phyloP scores from a whole-genome alignment of 2,329 filamentous ascomycete species.

The Cadophora gregata region DNA sequence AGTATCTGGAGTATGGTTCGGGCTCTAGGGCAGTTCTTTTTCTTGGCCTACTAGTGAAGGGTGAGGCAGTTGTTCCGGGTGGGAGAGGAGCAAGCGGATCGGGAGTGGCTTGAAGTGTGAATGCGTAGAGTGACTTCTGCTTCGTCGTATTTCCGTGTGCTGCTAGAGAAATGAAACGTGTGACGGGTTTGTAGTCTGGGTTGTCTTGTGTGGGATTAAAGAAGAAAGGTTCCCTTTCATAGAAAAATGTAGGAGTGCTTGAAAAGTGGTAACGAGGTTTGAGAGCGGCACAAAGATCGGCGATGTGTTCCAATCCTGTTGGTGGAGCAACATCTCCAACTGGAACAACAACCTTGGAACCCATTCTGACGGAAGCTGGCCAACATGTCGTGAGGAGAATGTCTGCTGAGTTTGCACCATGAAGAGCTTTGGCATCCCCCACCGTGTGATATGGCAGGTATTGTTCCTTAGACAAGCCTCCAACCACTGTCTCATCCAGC shows the following conservation, averaged over 20 bases:
- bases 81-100: slow-evolving; percentile 68
- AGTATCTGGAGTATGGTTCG: slow-evolving; percentile 60
- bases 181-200: slow-evolving; percentile 66
- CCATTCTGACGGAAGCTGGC: slow-evolving; percentile 74
- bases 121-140: slow-evolving; percentile 82
- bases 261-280: slow-evolving; percentile 95
- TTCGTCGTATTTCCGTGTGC: slow-evolving; percentile 77
- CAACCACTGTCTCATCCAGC: slow-evolving; percentile 65
- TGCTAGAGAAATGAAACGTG: slow-evolving; percentile 90
- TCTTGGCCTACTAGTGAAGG: slow-evolving; percentile 63
- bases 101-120: slow-evolving; percentile 69
- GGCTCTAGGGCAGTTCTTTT: slow-evolving; percentile 55
- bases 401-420: slow-evolving; percentile 79
- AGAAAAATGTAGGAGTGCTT: slow-evolving; percentile 67
- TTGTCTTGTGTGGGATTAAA: slow-evolving; percentile 61
- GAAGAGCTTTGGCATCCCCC: slow-evolving; percentile 76
- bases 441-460: slow-evolving; percentile 79
- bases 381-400: slow-evolving; percentile 88
- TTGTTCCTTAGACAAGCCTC: slow-evolving; percentile 71
- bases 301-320: slow-evolving; percentile 67
- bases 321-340: slow-evolving; percentile 56
- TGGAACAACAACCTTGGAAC: slow-evolving; percentile 68
- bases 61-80: slow-evolving; percentile 75
- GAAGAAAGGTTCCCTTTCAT: slow-evolving; percentile 92
- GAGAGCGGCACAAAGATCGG: slow-evolving; percentile 77